Percentiles rank a stretch among this genome's conserved stretches.
phyloP scores from a whole-genome alignment of 805 yeast species.

The Ogataea populi-albae region DNA sequence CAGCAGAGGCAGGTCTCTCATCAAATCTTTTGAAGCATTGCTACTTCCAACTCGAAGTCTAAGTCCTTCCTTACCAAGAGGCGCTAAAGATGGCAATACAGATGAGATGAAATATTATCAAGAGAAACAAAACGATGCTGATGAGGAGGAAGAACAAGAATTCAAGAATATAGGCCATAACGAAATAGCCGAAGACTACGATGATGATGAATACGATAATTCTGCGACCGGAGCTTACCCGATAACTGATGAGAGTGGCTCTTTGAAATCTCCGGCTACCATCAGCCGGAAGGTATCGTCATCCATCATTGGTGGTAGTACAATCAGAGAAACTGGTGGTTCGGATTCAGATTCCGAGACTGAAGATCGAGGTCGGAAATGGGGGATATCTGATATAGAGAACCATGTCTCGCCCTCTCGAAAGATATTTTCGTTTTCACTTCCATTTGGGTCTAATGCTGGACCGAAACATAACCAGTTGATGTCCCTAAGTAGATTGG shows the following conservation, averaged over 20 bases:
- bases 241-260: neutral
- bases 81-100: too few relatives aligned
- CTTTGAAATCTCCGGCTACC: neutral
- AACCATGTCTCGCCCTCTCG: conserved; percentile 24
- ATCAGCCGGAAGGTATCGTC: conserved; percentile 33
- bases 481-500: conserved; percentile 10
- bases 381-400: conserved; percentile 20
- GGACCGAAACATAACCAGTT: conserved; percentile 16
- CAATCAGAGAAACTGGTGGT: conserved; percentile 21
- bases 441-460: conserved; percentile 52
- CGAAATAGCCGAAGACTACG: conserved; percentile 23
- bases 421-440: conserved; percentile 50
- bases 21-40: conserved; percentile 1
- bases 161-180: conserved; percentile 21
- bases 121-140: neutral
- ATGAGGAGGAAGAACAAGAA: conserved; percentile 3
- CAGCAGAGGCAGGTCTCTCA: conserved; percentile 1
- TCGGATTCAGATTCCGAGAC: neutral
- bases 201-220: conserved; percentile 17
- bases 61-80: too few relatives aligned
- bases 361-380: conserved; percentile 12
- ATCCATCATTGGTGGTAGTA: conserved; percentile 52
- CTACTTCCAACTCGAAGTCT: conserved; percentile 1
- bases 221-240: too few relatives aligned
- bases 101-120: too few relatives aligned